Evolutionary conservation across 2,329 filamentous ascomycete genomes (phyloP).

Genomic region (Microascus cirrosus): DNA sequence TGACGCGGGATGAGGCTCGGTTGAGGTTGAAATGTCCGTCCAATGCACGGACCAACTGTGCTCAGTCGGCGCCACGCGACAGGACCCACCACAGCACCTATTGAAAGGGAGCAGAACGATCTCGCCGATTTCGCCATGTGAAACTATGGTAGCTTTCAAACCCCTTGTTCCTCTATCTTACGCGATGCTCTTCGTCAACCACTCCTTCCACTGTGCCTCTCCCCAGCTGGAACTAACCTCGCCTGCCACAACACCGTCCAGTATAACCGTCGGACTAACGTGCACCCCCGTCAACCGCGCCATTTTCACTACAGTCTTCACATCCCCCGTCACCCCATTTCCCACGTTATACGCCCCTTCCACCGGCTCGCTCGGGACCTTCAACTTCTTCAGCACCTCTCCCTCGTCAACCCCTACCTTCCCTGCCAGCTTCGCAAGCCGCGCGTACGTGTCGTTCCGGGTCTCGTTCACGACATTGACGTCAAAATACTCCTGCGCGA

Average conservation of each 20-base stretch:
- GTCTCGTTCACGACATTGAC: slow-evolving; percentile 72
- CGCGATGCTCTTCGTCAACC: slow-evolving; percentile 42
- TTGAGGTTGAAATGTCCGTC: background rate
- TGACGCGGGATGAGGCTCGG: background rate
- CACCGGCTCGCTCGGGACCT: slow-evolving; percentile 55
- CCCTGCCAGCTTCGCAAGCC: slow-evolving; percentile 64
- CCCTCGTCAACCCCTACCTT: slow-evolving; percentile 58
- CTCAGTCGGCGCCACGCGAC: too few species aligned
- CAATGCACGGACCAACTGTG: background rate
- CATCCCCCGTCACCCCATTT: slow-evolving; percentile 72
- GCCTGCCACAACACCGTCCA: slow-evolving; percentile 73
- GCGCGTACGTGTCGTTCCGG: slow-evolving; percentile 71
- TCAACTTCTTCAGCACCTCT: slow-evolving; percentile 58
- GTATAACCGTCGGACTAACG: slow-evolving; percentile 82
- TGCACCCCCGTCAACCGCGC: slow-evolving; percentile 72
- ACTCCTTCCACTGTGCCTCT: slow-evolving; percentile 74
- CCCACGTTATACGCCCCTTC: slow-evolving; percentile 66
- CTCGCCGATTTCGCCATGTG: background rate
- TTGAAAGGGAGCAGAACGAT: too few species aligned
- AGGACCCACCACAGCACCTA: too few species aligned
- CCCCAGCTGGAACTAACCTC: slow-evolving; percentile 72
- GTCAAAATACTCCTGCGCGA: slow-evolving; percentile 75
- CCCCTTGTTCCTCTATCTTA: background rate
- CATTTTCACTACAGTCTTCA: slow-evolving; percentile 76
- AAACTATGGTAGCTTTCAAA: background rate